A percentile compares a stretch with the other conserved stretches of the same genome.
Conservation (phyloP, 345 rosid species). For the Psidium friedrichsthalianum region DNA sequence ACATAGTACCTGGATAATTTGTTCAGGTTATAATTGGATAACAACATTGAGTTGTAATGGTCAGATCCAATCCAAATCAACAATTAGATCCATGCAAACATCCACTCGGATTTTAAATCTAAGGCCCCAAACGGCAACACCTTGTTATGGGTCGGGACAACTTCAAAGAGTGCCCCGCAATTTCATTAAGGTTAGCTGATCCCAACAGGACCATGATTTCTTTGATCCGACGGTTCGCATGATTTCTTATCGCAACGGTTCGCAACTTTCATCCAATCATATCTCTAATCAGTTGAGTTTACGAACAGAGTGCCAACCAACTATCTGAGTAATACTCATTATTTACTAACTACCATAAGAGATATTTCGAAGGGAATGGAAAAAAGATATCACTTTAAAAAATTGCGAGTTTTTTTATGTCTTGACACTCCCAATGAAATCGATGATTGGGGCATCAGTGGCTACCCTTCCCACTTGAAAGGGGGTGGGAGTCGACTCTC, state of each 20-base stretch:
- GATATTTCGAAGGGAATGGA: not conserved
- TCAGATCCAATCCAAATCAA: not conserved
- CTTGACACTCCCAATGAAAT: not conserved
- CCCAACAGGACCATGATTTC: not conserved
- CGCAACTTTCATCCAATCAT: not conserved
- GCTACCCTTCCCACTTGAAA: no score
- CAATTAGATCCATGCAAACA: not conserved
- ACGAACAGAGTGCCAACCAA: fast-evolving
- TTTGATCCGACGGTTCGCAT: no score
- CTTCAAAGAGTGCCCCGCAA: not conserved
- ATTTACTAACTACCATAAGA: not conserved
- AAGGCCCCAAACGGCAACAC: no score
- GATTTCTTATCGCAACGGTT: no score
- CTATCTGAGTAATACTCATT: not conserved
- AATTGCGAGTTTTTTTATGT: not conserved
- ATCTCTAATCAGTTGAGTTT: no score
- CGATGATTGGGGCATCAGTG: no score
- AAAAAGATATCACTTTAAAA: not conserved
- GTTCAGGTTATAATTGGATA: not conserved
- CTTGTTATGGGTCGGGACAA: not conserved
- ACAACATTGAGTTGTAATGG: not conserved
- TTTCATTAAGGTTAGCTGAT: not conserved
- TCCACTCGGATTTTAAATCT: not conserved
- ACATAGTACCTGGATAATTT: not conserved
- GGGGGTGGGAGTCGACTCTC: no score